Evolutionary conservation across 768 basidiomycete genomes (phyloP).

Genomic region (Psilocybe sp.): DNA sequence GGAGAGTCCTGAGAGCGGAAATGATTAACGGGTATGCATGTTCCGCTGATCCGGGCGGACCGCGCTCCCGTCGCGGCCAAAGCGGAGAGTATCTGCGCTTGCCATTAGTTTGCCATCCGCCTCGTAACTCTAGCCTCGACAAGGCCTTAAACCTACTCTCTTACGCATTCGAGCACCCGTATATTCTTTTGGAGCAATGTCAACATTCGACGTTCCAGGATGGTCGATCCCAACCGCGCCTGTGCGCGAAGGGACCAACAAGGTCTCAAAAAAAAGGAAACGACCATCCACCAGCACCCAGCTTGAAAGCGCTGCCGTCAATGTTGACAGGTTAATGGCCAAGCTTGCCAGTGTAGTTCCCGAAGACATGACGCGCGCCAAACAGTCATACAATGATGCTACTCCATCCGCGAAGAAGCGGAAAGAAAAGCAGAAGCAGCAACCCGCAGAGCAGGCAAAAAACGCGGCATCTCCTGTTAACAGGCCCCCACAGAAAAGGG

Average conservation of each 20-base stretch:
- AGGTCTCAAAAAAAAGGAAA: conserved; percentile 54
- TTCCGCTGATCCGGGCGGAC: no score
- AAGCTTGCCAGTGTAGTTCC: conserved; percentile 32
- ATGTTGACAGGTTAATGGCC: conserved; percentile 60
- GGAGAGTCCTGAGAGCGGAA: no score
- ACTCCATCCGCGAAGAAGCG: conserved; percentile 12
- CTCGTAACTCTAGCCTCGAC: neutral
- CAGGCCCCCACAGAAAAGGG: neutral
- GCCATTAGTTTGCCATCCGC: neutral
- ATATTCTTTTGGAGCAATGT: conserved; percentile 6
- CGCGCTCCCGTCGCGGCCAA: no score
- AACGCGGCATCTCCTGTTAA: neutral
- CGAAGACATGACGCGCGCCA: conserved; percentile 17
- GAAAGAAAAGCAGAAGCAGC: conserved; percentile 13
- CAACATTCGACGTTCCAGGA: conserved; percentile 61
- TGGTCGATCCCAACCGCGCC: conserved; percentile 55
- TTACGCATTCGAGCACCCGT: neutral
- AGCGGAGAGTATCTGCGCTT: neutral
- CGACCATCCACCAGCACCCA: conserved; percentile 36
- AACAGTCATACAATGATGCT: neutral
- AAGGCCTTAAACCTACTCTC: no score
- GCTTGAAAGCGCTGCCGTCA: conserved; percentile 38
- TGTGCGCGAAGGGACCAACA: conserved; percentile 27
- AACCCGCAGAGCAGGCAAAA: neutral
- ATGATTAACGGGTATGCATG: no score